phyloP scores from a whole-genome alignment of 768 basidiomycete species.

The Cystobasidium tubakii region DNA sequence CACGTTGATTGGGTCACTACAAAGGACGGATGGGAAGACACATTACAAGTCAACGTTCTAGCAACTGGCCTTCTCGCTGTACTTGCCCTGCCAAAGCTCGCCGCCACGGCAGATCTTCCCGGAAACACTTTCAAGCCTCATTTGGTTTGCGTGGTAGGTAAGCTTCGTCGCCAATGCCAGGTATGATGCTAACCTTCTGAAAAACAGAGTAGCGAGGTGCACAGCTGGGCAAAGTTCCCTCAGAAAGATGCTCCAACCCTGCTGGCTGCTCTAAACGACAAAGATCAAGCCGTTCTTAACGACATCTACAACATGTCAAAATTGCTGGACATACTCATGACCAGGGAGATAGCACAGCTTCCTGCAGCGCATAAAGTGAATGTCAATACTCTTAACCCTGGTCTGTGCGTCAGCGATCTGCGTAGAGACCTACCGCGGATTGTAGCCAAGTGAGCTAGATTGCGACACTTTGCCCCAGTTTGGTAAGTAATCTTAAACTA shows the following conservation, averaged over 20 bases:
- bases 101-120: background rate
- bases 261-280: background rate
- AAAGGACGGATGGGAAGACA: background rate
- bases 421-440: background rate
- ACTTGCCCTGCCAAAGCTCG: background rate
- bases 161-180: too few species aligned
- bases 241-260: background rate
- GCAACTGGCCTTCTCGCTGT: background rate
- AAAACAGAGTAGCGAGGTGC: background rate
- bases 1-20: background rate
- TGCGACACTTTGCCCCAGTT: background rate
- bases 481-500: too few species aligned
- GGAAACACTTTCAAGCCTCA: constrained; percentile 3
- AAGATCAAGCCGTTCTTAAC: background rate
- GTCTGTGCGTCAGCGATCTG: background rate
- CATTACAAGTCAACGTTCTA: constrained; percentile 4
- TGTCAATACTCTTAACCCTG: background rate
- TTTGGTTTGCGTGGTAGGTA: background rate
- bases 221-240: background rate
- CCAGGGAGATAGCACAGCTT: constrained; percentile 5
- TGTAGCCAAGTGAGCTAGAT: background rate
- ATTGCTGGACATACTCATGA: background rate
- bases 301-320: constrained; percentile 19
- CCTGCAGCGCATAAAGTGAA: background rate
- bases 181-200: too few species aligned